These are phyloP conservation scores for Westerdykella sp. DNA, from an alignment of 2,329 filamentous ascomycete species.

Conservation along the genomic window DNA sequence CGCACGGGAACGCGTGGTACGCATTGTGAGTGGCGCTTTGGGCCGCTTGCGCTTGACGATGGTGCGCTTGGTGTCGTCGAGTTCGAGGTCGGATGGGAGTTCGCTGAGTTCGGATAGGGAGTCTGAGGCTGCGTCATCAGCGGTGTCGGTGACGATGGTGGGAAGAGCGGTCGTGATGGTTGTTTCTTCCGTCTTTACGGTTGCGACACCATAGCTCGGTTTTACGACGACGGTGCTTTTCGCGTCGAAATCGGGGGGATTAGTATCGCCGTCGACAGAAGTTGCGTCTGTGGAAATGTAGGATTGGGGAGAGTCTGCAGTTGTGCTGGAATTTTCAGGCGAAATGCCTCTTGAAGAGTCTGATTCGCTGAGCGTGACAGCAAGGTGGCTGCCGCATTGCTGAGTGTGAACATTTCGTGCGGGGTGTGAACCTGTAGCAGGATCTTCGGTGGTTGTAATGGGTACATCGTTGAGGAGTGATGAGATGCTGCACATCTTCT, in stretches of 20 bases:
- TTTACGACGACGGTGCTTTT: conserved; percentile 10
- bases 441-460: conserved; percentile 29
- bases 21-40: conserved; percentile 15
- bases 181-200: conserved; percentile 24
- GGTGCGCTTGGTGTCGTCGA: conserved; percentile 34
- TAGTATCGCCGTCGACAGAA: conserved; percentile 31
- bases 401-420: conserved; percentile 26
- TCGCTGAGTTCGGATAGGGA: conserved; percentile 36
- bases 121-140: conserved; percentile 23
- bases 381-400: conserved; percentile 28
- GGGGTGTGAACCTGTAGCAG: conserved; percentile 8
- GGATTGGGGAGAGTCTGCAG: conserved; percentile 29
- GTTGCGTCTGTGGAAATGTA: conserved; percentile 35
- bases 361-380: conserved; percentile 23
- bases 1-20: conserved; percentile 33
- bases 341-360: conserved; percentile 24
- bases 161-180: conserved; percentile 25
- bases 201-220: conserved; percentile 24
- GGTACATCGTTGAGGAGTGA: conserved; percentile 26
- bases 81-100: conserved; percentile 33
- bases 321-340: conserved; percentile 19
- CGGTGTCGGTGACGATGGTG: conserved; percentile 2
- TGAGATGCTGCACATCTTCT: conserved; percentile 30
- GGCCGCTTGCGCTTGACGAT: conserved; percentile 32
- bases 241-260: conserved; percentile 13